phyloP scores from a whole-genome alignment of 1,284 basidiomycete species.

The Leccinum glutinopallens region DNA sequence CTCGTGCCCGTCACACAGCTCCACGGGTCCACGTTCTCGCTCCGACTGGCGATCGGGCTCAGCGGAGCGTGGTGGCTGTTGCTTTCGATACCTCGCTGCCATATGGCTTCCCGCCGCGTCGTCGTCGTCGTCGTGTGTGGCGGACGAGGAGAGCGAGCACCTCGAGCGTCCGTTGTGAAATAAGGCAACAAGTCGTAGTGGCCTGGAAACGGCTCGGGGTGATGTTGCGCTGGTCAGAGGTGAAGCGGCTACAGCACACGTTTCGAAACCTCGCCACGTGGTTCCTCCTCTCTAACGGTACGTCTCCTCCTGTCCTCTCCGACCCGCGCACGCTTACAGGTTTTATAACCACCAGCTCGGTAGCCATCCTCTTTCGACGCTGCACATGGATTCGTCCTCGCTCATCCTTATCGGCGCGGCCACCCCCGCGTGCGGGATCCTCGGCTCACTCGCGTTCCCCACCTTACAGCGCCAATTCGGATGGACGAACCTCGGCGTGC shows the following conservation, averaged over 20 bases:
- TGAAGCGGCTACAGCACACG: constrained; percentile 76
- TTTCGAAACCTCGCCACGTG: constrained; percentile 88
- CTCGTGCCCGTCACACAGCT: constrained; percentile 71
- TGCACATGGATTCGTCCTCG: constrained; percentile 72
- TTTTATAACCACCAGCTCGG: constrained; percentile 83
- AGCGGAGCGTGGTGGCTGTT: constrained; percentile 86
- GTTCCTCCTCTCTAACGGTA: constrained; percentile 90
- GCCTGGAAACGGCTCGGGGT: constrained; percentile 69
- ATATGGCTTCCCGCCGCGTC: constrained; percentile 60
- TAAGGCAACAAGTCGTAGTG: constrained; percentile 30
- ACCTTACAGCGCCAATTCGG: constrained; percentile 58
- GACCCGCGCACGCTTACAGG: constrained; percentile 40
- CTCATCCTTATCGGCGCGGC: constrained; percentile 75
- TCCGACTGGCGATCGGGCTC: constrained; percentile 77
- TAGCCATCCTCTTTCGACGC: constrained; percentile 76
- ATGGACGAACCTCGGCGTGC: constrained; percentile 68
- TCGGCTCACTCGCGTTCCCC: constrained; percentile 76
- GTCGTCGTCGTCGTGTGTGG: background rate
- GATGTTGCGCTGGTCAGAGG: constrained; percentile 72
- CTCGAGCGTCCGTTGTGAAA: constrained; percentile 42
- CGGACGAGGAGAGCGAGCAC: constrained; percentile 3
- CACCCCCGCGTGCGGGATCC: constrained; percentile 68
- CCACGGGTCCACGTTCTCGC: constrained; percentile 69
- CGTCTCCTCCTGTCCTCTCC: constrained; percentile 22
- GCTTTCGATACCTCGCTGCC: constrained; percentile 73